Conservation (phyloP, 2,329 filamentous ascomycete species). For the Colletotrichum tofieldiae region DNA sequence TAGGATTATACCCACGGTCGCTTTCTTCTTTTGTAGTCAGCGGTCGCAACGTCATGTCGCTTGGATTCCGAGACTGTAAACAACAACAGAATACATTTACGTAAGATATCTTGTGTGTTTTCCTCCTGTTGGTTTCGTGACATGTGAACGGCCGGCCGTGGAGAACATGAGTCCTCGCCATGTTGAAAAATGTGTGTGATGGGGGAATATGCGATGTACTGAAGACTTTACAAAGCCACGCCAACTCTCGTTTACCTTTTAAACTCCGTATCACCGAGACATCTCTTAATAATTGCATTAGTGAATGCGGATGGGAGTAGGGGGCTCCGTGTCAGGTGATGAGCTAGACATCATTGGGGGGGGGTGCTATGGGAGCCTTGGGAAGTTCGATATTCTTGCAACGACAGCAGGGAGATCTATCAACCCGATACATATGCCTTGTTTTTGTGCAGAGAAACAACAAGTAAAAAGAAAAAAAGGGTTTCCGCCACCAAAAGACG, state of each 20-base stretch:
- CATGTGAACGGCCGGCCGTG: neutral
- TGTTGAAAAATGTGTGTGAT: too few species aligned
- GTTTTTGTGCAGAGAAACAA: too few species aligned
- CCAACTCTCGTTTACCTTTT: too few species aligned
- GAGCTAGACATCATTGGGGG: neutral
- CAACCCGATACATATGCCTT: too few species aligned
- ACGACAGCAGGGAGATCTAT: too few species aligned
- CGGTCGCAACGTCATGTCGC: too few species aligned
- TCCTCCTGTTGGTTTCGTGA: too few species aligned
- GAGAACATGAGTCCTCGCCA: neutral
- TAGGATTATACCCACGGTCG: constrained; percentile 28
- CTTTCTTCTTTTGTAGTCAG: neutral
- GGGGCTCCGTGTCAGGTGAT: too few species aligned
- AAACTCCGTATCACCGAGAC: too few species aligned
- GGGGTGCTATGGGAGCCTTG: neutral
- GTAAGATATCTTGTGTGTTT: neutral
- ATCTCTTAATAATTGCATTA: too few species aligned
- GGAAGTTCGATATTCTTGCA: neutral
- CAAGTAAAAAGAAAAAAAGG: neutral
- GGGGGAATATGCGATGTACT: neutral
- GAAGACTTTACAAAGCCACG: neutral
- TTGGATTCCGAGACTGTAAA: neutral
- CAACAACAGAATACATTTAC: neutral
- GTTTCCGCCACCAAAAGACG: neutral
- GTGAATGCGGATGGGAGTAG: too few species aligned